These are phyloP conservation scores for Exophiala xenobiotica DNA, from an alignment of 2,329 filamentous ascomycete genomes.

Conservation along the genomic window DNA sequence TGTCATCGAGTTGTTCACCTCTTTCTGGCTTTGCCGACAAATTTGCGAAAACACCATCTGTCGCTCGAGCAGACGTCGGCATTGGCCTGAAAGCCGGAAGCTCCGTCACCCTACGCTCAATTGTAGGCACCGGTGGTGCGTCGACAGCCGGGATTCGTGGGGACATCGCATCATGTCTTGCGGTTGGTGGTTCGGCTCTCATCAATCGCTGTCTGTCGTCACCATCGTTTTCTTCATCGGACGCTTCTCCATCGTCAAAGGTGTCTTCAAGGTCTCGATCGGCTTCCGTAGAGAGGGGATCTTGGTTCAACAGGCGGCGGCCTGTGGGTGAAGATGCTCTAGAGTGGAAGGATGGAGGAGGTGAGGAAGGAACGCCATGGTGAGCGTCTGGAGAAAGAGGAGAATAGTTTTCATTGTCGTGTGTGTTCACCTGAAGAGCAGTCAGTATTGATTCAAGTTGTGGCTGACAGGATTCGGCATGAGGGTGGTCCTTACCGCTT, in stretches of 20 bases:
- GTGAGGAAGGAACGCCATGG: constrained; percentile 40
- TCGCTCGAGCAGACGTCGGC: constrained; percentile 51
- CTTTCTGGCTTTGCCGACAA: constrained; percentile 84
- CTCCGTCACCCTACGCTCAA: constrained; percentile 53
- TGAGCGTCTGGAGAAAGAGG: constrained; percentile 33
- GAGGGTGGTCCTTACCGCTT: constrained; percentile 41
- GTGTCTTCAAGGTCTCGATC: constrained; percentile 87
- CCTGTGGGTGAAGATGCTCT: constrained; percentile 67
- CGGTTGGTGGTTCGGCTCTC: constrained; percentile 55
- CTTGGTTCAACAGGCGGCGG: constrained; percentile 53
- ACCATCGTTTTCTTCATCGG: constrained; percentile 67
- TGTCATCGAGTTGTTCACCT: constrained; percentile 79
- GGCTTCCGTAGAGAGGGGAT: constrained; percentile 56
- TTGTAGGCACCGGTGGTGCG: constrained; percentile 21
- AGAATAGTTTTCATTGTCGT: constrained; percentile 39
- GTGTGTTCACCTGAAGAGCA: constrained; percentile 42
- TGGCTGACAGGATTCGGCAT: constrained; percentile 3
- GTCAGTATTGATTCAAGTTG: constrained; percentile 17
- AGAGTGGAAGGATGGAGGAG: constrained; percentile 80
- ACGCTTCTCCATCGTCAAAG: constrained; percentile 78
- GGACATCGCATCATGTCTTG: constrained; percentile 13
- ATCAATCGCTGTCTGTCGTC: constrained; percentile 87
- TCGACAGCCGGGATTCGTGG: constrained; percentile 5
- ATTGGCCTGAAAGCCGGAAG: constrained; percentile 50
- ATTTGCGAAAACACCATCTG: constrained; percentile 96